Evolutionary conservation across 345 rosid species (phyloP).

Genomic region (Eucalyptus globulus): DNA sequence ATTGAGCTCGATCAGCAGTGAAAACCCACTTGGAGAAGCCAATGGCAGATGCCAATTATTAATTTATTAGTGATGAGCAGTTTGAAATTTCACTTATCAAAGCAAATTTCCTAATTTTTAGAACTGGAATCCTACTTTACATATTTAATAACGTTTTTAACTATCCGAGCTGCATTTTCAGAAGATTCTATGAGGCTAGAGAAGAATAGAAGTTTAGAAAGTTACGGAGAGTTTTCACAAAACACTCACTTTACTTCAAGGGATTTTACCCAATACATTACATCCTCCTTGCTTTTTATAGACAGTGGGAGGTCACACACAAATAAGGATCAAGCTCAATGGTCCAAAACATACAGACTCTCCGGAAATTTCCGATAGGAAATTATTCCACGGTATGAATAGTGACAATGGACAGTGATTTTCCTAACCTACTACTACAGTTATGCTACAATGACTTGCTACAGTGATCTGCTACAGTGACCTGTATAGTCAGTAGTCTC

Average conservation of each 20-base stretch:
- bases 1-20: neutral
- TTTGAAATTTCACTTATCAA: too few relatives aligned
- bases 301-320: accelerated
- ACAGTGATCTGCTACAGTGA: too few relatives aligned
- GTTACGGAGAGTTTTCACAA: too few relatives aligned
- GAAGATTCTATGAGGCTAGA: accelerated
- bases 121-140: accelerated
- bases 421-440: accelerated
- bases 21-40: neutral
- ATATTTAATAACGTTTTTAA: too few relatives aligned
- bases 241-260: too few relatives aligned
- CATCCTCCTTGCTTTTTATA: too few relatives aligned
- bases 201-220: too few relatives aligned
- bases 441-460: too few relatives aligned
- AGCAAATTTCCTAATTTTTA: too few relatives aligned
- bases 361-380: accelerated
- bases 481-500: accelerated
- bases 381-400: accelerated
- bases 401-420: too few relatives aligned
- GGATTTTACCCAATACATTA: accelerated
- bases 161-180: too few relatives aligned
- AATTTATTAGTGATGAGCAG: too few relatives aligned
- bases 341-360: accelerated
- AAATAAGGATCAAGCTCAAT: accelerated
- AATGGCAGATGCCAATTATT: neutral